Percentiles rank a stretch among this genome's conserved stretches.
Evolutionary conservation across 2,329 filamentous ascomycete species (phyloP).

Genomic region (Rosellinia necatrix): DNA sequence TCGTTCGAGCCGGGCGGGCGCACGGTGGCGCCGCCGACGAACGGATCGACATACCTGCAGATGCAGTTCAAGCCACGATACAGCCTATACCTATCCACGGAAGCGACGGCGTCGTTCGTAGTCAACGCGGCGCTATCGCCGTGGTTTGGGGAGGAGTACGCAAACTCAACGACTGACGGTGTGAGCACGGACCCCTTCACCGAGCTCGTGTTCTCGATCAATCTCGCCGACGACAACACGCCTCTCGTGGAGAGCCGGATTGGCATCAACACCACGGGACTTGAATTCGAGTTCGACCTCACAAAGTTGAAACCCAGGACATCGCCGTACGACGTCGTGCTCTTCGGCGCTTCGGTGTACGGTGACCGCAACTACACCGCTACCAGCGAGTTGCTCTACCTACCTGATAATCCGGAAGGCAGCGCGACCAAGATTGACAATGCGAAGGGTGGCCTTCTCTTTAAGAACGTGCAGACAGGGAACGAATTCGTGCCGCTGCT

Average conservation of each 20-base stretch:
- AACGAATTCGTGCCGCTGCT: constrained; percentile 47
- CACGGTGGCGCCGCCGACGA: constrained; percentile 43
- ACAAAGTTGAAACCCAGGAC: constrained; percentile 42
- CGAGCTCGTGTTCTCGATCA: constrained; percentile 45
- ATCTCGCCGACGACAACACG: constrained; percentile 37
- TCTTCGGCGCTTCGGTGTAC: constrained; percentile 42
- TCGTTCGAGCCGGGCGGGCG: constrained; percentile 53
- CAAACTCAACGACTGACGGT: constrained; percentile 31
- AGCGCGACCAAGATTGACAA: constrained; percentile 54
- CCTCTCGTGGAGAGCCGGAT: constrained; percentile 43
- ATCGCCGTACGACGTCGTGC: constrained; percentile 46
- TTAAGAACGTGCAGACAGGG: constrained; percentile 43
- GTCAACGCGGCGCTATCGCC: constrained; percentile 49
- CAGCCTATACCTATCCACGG: constrained; percentile 51
- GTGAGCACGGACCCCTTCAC: constrained; percentile 31
- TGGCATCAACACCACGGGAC: constrained; percentile 42
- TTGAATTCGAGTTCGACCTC: constrained; percentile 46
- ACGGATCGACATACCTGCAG: constrained; percentile 44
- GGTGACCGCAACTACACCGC: constrained; percentile 44
- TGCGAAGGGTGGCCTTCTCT: constrained; percentile 49
- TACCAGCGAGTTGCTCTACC: constrained; percentile 45
- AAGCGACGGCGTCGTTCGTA: constrained; percentile 48
- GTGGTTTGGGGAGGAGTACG: constrained; percentile 47
- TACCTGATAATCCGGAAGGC: constrained; percentile 49
- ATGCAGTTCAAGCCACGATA: constrained; percentile 52